Conservation (phyloP, 495 filamentous ascomycete genomes). For the Chaetomium tenue region DNA sequence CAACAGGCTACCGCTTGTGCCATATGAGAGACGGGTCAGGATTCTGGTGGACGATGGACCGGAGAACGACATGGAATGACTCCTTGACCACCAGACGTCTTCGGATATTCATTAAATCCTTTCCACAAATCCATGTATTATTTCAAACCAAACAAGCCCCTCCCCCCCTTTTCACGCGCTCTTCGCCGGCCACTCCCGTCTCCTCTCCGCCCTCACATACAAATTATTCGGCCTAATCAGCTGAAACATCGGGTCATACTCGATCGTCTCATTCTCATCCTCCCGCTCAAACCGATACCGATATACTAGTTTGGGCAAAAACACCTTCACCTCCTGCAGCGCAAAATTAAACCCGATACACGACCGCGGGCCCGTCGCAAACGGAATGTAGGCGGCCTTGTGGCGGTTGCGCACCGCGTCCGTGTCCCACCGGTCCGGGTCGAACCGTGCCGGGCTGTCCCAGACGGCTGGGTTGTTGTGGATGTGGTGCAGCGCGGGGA, state of each 20-base stretch:
- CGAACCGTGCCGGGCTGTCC: conserved; percentile 52
- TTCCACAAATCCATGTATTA: too few relatives aligned
- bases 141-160: not conserved
- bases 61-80: too few relatives aligned
- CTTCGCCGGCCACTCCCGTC: conserved; percentile 46
- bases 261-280: conserved; percentile 38
- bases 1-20: too few relatives aligned
- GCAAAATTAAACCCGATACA: conserved; percentile 63
- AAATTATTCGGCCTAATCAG: conserved; percentile 57
- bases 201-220: conserved; percentile 49
- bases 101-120: too few relatives aligned
- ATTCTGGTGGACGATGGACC: too few relatives aligned
- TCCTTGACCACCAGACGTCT: too few relatives aligned
- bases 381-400: conserved; percentile 51
- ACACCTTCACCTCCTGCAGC: conserved; percentile 52
- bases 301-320: conserved; percentile 53
- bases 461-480: conserved; percentile 54
- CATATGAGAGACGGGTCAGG: too few relatives aligned
- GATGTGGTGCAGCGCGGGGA: conserved; percentile 51
- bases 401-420: conserved; percentile 48
- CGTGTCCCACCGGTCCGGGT: conserved; percentile 56
- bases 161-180: not conserved
- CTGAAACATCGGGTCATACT: conserved; percentile 59
- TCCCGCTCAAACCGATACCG: conserved; percentile 52
- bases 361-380: conserved; percentile 49